Conservation (phyloP, 2,329 filamentous ascomycete genomes). For the Cladosporium velox region DNA sequence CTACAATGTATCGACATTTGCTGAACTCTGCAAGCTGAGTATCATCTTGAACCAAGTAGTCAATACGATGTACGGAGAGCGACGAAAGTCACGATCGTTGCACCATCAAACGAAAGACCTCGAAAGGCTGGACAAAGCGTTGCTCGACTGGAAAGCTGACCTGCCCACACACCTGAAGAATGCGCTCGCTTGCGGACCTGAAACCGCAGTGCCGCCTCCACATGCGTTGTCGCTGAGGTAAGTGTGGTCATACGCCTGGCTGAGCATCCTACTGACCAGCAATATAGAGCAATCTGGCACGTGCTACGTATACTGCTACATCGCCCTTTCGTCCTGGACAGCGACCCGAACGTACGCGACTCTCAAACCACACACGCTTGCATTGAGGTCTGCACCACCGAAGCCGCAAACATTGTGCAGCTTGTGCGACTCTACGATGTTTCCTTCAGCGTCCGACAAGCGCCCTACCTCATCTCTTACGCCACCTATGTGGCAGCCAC, state of each 20-base stretch:
- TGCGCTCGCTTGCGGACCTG: slow-evolving; percentile 13
- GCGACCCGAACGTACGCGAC: slow-evolving; percentile 4
- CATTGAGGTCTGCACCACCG: slow-evolving; percentile 47
- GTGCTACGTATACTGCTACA: slow-evolving; percentile 12
- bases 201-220: slow-evolving; percentile 15
- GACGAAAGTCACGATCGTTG: slow-evolving; percentile 5
- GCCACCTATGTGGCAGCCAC: slow-evolving; percentile 57
- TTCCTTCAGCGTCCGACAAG: slow-evolving; percentile 48
- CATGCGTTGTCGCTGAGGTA: slow-evolving; percentile 13
- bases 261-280: neutral
- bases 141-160: slow-evolving; percentile 13
- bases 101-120: slow-evolving; percentile 14
- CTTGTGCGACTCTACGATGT: slow-evolving; percentile 49
- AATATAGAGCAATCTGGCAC: slow-evolving; percentile 14
- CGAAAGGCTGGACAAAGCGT: slow-evolving; percentile 8
- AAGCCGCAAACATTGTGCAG: slow-evolving; percentile 48
- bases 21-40: slow-evolving; percentile 12
- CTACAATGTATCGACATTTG: slow-evolving; percentile 18
- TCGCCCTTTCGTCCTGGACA: slow-evolving; percentile 14
- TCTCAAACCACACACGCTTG: slow-evolving; percentile 47
- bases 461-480: slow-evolving; percentile 57
- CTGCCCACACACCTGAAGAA: slow-evolving; percentile 7
- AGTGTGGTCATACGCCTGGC: neutral
- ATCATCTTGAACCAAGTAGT: slow-evolving; percentile 17
- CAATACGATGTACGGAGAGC: slow-evolving; percentile 12